phyloP scores from a whole-genome alignment of 129 eudicot species.

The Flaveria trinervia region DNA sequence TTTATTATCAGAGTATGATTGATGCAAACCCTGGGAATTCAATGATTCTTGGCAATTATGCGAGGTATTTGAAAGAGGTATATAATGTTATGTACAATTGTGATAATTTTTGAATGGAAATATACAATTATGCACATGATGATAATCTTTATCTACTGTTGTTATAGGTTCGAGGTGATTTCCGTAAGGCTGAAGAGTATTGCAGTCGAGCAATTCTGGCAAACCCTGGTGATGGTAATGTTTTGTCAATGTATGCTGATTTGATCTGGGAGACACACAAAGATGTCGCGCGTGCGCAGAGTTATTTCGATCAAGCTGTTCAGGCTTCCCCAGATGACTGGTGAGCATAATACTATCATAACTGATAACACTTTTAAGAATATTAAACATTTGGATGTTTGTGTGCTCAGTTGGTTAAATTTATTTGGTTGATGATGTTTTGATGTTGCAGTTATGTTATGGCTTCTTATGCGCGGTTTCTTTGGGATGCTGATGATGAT shows the following conservation, averaged over 20 bases:
- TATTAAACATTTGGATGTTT: background rate
- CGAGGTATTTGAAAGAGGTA: slow-evolving; percentile 75
- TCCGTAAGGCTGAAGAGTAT: slow-evolving; percentile 63
- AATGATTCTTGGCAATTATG: slow-evolving; percentile 59
- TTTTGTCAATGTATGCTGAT: slow-evolving; percentile 61
- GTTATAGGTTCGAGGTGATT: slow-evolving; percentile 46
- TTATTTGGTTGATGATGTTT: background rate
- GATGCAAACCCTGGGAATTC: slow-evolving; percentile 67
- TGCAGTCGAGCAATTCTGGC: slow-evolving; percentile 69
- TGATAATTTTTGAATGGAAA: no score
- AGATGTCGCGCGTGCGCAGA: slow-evolving; percentile 52
- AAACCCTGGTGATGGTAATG: slow-evolving; percentile 53
- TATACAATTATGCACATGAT: background rate
- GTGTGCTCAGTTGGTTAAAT: background rate
- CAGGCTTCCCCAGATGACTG: slow-evolving; percentile 68
- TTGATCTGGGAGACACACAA: slow-evolving; percentile 60
- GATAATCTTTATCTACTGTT: background rate
- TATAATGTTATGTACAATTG: no score
- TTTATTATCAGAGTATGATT: slow-evolving; percentile 57
- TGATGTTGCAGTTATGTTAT: slow-evolving; percentile 47
- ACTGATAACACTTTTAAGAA: background rate
- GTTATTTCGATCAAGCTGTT: slow-evolving; percentile 59
- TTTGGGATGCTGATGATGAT: slow-evolving; percentile 55
- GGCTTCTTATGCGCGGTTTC: slow-evolving; percentile 63
- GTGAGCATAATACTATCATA: no score